Conservation (phyloP, 768 basidiomycete species). For the Tylopilus rubrobrunneus region DNA sequence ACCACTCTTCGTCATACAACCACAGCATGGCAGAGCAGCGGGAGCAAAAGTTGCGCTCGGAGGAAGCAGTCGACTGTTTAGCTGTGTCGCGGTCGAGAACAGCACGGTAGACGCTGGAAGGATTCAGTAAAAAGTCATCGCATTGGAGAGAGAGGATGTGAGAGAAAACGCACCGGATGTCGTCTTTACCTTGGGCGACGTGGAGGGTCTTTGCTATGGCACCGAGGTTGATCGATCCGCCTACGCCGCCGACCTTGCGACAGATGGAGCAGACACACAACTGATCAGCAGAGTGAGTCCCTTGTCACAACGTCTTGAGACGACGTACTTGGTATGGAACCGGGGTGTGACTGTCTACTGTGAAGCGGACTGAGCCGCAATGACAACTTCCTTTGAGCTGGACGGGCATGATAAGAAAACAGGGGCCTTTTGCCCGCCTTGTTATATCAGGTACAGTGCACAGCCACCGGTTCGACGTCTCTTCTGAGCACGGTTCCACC, state of each 20-base stretch:
- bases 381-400: slow-evolving; percentile 42
- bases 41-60: slow-evolving; percentile 61
- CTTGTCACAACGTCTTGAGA: neutral
- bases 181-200: slow-evolving; percentile 48
- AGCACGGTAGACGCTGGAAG: slow-evolving; percentile 55
- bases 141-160: neutral
- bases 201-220: slow-evolving; percentile 48
- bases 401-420: slow-evolving; percentile 40
- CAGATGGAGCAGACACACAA: slow-evolving; percentile 68
- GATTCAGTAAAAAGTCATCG: neutral
- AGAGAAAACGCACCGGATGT: slow-evolving; percentile 41
- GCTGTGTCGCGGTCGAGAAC: slow-evolving; percentile 54
- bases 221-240: slow-evolving; percentile 66
- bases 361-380: slow-evolving; percentile 34
- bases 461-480: too few relatives aligned
- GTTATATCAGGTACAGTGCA: too few relatives aligned
- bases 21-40: slow-evolving; percentile 66
- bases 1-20: slow-evolving; percentile 58
- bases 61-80: slow-evolving; percentile 43
- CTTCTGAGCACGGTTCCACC: too few relatives aligned
- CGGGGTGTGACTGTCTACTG: slow-evolving; percentile 45
- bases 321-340: slow-evolving; percentile 56
- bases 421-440: too few relatives aligned
- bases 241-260: slow-evolving; percentile 63
- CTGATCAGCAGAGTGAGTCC: slow-evolving; percentile 9